Percentiles rank a stretch among this genome's conserved stretches.
Conservation (phyloP, 768 basidiomycete species). For the Termitomyces sp. region DNA sequence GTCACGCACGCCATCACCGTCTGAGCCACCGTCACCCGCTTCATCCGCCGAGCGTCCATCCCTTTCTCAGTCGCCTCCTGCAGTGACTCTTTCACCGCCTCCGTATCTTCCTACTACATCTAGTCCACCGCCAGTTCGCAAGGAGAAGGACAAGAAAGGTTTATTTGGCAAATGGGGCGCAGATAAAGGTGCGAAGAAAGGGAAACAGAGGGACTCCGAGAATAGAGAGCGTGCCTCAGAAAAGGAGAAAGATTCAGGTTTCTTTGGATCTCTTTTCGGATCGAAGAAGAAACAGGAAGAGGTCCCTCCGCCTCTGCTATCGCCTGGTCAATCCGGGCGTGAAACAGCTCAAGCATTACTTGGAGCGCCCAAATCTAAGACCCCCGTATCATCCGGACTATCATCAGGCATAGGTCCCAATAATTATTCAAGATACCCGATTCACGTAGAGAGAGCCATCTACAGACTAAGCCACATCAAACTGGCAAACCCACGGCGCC, state of each 20-base stretch:
- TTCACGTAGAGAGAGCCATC: constrained; percentile 97
- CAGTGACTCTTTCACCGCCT: constrained; percentile 19
- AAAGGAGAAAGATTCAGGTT: constrained; percentile 73
- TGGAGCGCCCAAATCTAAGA: constrained; percentile 79
- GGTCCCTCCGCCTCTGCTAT: constrained; percentile 30
- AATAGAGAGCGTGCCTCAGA: constrained; percentile 26
- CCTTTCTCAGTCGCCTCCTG: constrained; percentile 24
- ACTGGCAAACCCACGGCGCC: constrained; percentile 92
- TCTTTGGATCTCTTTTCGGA: constrained; percentile 91
- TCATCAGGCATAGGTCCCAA: constrained; percentile 39
- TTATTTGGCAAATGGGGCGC: constrained; percentile 65
- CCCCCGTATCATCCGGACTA: constrained; percentile 57
- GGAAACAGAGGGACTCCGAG: constrained; percentile 15
- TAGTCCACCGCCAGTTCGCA: constrained; percentile 39
- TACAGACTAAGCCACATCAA: constrained; percentile 98
- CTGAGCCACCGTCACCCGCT: constrained; percentile 27
- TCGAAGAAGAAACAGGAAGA: constrained; percentile 85
- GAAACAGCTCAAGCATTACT: constrained; percentile 87
- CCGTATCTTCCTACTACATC: constrained; percentile 28
- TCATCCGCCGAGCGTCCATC: constrained; percentile 23
- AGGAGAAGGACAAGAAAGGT: constrained; percentile 74
- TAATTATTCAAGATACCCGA: constrained; percentile 82
- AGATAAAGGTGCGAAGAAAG: constrained; percentile 63
- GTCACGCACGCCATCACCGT: constrained; percentile 62
- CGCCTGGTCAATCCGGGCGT: constrained; percentile 55